Percentiles rank a stretch among this genome's conserved stretches.
phyloP scores from a whole-genome alignment of 805 yeast genomes.

The Metschnikowia cerradonensis region DNA sequence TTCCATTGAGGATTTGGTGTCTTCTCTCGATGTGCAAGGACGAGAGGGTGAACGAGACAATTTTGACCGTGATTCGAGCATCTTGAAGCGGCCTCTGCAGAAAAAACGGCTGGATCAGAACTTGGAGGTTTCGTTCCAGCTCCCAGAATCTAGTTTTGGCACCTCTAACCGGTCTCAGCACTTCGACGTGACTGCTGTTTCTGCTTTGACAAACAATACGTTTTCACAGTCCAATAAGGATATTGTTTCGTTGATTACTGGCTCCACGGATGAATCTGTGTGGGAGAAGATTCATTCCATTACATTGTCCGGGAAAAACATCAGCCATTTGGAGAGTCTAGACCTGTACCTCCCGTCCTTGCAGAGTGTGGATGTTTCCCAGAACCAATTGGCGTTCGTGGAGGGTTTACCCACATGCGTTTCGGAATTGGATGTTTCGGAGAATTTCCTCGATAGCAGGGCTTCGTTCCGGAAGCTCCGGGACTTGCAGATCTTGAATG shows the following conservation, averaged over 20 bases:
- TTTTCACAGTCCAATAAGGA: conserved; percentile 45
- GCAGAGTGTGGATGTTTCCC: conserved; percentile 34
- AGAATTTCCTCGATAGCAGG: conserved; percentile 38
- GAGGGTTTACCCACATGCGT: conserved; percentile 44
- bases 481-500: conserved; percentile 41
- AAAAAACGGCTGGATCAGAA: conserved; percentile 5
- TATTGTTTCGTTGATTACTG: conserved; percentile 44
- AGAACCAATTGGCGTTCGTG: conserved; percentile 39
- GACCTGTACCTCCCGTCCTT: conserved; percentile 43
- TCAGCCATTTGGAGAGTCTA: conserved; percentile 43
- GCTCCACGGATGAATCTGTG: conserved; percentile 28
- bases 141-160: conserved; percentile 25
- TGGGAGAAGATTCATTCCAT: conserved; percentile 43
- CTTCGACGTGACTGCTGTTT: conserved; percentile 38
- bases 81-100: conserved; percentile 6
- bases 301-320: conserved; percentile 27
- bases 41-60: background rate
- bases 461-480: conserved; percentile 38
- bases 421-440: conserved; percentile 35
- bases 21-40: background rate
- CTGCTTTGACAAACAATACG: conserved; percentile 42
- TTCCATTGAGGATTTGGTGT: conserved; percentile 33
- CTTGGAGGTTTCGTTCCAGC: conserved; percentile 40
- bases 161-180: conserved; percentile 3
- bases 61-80: conserved; percentile 4